These are phyloP conservation scores for Prunus padus DNA, from an alignment of 306 rosid genomes.

Conservation along the genomic window DNA sequence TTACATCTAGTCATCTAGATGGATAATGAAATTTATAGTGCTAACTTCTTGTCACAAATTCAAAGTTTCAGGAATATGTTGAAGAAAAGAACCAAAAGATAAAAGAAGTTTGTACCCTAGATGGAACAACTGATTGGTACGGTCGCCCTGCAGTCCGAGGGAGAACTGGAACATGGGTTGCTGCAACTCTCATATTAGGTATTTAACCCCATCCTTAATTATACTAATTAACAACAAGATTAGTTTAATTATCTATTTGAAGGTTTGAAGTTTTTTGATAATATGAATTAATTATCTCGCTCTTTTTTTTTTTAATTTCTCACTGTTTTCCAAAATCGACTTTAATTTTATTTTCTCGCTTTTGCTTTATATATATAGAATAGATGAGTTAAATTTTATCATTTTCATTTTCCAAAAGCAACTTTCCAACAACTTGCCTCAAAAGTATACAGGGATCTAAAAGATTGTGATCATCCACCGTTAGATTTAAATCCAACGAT, in stretches of 20 bases:
- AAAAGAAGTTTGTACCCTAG: constrained; percentile 33
- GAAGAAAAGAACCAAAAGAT: constrained; percentile 24
- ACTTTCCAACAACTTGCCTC: too few relatives aligned
- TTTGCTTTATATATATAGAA: too few relatives aligned
- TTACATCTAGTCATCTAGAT: not conserved
- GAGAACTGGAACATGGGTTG: constrained; percentile 57
- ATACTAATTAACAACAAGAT: not conserved
- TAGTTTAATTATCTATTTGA: not conserved
- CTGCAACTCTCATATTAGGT: constrained; percentile 67
- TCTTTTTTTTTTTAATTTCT: too few relatives aligned
- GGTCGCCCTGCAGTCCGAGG: constrained; percentile 55
- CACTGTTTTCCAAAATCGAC: too few relatives aligned
- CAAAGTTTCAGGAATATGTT: constrained; percentile 30
- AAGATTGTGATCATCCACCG: too few relatives aligned
- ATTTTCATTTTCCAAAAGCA: too few relatives aligned
- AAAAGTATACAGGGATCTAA: too few relatives aligned
- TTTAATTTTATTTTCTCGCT: too few relatives aligned
- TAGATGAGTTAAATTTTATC: too few relatives aligned
- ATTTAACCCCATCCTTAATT: not conserved
- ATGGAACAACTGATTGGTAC: constrained; percentile 59
- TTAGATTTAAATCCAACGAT: too few relatives aligned
- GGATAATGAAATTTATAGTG: not conserved
- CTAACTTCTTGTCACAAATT: not conserved
- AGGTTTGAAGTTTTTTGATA: too few relatives aligned
- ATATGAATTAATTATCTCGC: too few relatives aligned